Conservation (phyloP, 306 rosid genomes). For the Lathyrus tuberosus region DNA sequence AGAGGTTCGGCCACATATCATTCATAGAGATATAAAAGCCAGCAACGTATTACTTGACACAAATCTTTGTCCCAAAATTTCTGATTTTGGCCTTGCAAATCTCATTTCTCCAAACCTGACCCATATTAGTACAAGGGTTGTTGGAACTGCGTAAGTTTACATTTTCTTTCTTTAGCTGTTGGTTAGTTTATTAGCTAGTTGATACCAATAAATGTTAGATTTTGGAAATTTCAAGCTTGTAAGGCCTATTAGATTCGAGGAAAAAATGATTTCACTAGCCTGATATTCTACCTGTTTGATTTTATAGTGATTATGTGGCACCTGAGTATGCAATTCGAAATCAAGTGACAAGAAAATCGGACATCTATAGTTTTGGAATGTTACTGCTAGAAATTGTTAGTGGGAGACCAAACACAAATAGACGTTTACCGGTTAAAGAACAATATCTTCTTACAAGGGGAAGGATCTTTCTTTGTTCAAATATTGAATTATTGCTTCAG, state of each 20-base stretch:
- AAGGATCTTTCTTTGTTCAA: slow-evolving; percentile 32
- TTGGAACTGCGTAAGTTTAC: slow-evolving; percentile 48
- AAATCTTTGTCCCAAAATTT: slow-evolving; percentile 64
- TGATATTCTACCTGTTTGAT: slow-evolving; percentile 20
- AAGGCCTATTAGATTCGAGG: background rate
- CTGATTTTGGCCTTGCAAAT: slow-evolving; percentile 94
- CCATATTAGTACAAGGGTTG: too few relatives aligned
- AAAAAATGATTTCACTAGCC: background rate
- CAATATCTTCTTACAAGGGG: slow-evolving; percentile 80
- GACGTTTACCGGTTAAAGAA: slow-evolving; percentile 61
- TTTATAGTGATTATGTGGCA: slow-evolving; percentile 79
- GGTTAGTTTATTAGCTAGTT: background rate
- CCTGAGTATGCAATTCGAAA: slow-evolving; percentile 86
- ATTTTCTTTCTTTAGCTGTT: background rate
- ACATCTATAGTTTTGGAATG: slow-evolving; percentile 87
- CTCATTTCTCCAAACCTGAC: slow-evolving; percentile 55
- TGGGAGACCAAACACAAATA: slow-evolving; percentile 76
- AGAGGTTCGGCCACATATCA: slow-evolving; percentile 71
- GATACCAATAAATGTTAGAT: slow-evolving; percentile 7
- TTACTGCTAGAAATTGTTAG: slow-evolving; percentile 36
- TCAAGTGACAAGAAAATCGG: slow-evolving; percentile 87
- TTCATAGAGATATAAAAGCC: slow-evolving; percentile 16
- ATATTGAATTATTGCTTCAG: slow-evolving; percentile 10
- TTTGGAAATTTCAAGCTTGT: background rate
- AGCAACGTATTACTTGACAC: slow-evolving; percentile 64